These are phyloP conservation scores for Lentinula boryana DNA, from an alignment of 768 basidiomycete genomes.

Conservation along the genomic window DNA sequence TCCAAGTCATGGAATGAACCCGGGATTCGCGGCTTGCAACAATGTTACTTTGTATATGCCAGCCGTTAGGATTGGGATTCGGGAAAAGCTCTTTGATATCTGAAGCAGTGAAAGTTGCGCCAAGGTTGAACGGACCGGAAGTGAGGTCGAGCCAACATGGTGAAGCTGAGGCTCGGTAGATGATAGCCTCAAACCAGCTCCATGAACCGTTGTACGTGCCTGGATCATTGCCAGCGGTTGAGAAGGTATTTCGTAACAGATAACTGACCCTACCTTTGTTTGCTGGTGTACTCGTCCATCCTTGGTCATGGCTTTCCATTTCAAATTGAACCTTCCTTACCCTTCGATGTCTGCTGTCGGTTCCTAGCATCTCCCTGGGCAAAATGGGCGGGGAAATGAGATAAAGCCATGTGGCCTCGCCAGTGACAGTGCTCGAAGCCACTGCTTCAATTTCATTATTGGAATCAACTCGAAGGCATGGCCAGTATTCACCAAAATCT, in stretches of 20 bases:
- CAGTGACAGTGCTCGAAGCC: constrained; percentile 1
- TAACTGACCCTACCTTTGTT: constrained; percentile 8
- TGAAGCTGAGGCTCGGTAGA: constrained; percentile 4
- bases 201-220: constrained; percentile 18
- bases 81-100: constrained; percentile 2
- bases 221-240: background rate
- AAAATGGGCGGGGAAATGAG: constrained; percentile 16
- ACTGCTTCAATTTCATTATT: background rate
- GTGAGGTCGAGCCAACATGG: constrained; percentile 1
- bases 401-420: constrained; percentile 13
- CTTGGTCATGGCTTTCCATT: constrained; percentile 18
- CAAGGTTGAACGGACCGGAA: background rate
- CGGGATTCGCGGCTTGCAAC: background rate
- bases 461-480: constrained; percentile 9
- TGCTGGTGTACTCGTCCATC: constrained; percentile 11
- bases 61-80: background rate
- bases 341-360: constrained; percentile 3
- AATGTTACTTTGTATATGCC: background rate
- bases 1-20: background rate
- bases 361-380: background rate
- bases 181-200: constrained; percentile 19
- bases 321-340: constrained; percentile 18
- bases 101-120: background rate
- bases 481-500: constrained; percentile 22
- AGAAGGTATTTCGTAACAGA: background rate